Conservation (phyloP, 306 rosid species). For the Quercus mongolica region DNA sequence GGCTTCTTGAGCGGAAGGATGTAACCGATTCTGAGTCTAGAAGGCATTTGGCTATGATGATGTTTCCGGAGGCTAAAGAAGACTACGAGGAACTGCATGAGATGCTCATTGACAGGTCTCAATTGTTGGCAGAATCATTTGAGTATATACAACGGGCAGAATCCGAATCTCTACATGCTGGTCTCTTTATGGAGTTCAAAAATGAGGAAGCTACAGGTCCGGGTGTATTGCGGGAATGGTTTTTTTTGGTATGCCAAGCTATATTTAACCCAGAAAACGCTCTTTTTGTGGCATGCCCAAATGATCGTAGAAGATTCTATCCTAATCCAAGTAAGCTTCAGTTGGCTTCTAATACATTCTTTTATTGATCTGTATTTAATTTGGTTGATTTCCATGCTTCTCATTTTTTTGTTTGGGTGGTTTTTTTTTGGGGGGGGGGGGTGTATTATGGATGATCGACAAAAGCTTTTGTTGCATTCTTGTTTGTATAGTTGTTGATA, state of each 20-base stretch:
- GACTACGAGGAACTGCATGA: slow-evolving; percentile 68
- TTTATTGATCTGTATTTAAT: neutral
- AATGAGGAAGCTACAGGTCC: slow-evolving; percentile 89
- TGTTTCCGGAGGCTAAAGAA: slow-evolving; percentile 61
- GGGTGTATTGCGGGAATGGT: slow-evolving; percentile 89
- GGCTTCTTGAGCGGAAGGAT: slow-evolving; percentile 61
- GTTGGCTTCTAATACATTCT: slow-evolving; percentile 9
- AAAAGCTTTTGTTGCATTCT: no score
- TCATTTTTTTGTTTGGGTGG: neutral
- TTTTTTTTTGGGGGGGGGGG: neutral
- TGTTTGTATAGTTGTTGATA: no score
- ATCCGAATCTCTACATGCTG: slow-evolving; percentile 45
- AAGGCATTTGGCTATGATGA: slow-evolving; percentile 70
- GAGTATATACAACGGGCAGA: slow-evolving; percentile 52
- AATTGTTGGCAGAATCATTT: slow-evolving; percentile 63
- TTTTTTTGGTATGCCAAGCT: slow-evolving; percentile 70
- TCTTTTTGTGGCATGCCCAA: slow-evolving; percentile 73
- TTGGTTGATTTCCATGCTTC: neutral
- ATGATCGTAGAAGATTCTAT: slow-evolving; percentile 70
- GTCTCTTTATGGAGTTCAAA: slow-evolving; percentile 68
- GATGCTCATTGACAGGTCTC: slow-evolving; percentile 80
- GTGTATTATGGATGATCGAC: no score
- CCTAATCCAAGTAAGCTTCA: slow-evolving; percentile 70
- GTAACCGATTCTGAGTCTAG: slow-evolving; percentile 57
- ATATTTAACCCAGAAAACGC: slow-evolving; percentile 67